Evolutionary conservation across 768 basidiomycete genomes (phyloP).

Genomic region (Chalciporus chontae): DNA sequence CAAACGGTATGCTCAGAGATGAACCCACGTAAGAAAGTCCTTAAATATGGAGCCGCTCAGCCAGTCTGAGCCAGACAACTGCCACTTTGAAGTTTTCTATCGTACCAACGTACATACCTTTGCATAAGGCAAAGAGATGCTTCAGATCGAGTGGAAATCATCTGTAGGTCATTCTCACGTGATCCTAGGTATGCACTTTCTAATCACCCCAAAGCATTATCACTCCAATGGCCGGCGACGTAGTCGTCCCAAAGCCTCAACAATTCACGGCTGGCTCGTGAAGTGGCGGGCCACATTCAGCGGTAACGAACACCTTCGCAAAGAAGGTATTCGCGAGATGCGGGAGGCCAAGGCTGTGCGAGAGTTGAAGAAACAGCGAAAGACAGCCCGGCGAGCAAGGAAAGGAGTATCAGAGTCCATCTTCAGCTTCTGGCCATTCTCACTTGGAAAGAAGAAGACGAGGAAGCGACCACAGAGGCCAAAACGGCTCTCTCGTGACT

Average conservation of each 20-base stretch:
- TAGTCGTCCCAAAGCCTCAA: slow-evolving; percentile 50
- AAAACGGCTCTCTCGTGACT: slow-evolving; percentile 2
- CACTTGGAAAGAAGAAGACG: slow-evolving; percentile 16
- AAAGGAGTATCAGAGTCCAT: slow-evolving; percentile 9
- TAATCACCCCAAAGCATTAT: slow-evolving; percentile 23
- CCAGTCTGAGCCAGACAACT: slow-evolving; percentile 1
- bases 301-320: slow-evolving; percentile 58
- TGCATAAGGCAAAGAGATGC: slow-evolving; percentile 11
- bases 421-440: slow-evolving; percentile 29
- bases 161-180: slow-evolving; percentile 22
- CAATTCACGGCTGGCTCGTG: slow-evolving; percentile 75
- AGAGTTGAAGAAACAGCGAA: slow-evolving; percentile 28
- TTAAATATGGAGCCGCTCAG: slow-evolving; percentile 25
- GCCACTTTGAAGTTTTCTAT: slow-evolving; percentile 9
- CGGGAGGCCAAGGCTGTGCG: slow-evolving; percentile 42
- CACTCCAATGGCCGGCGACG: slow-evolving; percentile 38
- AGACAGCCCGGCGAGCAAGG: slow-evolving; percentile 17
- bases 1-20: slow-evolving; percentile 10
- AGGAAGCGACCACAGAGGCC: slow-evolving; percentile 7
- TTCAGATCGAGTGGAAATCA: slow-evolving; percentile 34
- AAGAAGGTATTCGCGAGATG: slow-evolving; percentile 73
- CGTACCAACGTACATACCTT: slow-evolving; percentile 7
- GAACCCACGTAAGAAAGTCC: slow-evolving; percentile 5
- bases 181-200: background rate
- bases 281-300: slow-evolving; percentile 71